phyloP scores from a whole-genome alignment of 1,284 basidiomycete genomes.

The Cutaneotrichosporon curvatum region DNA sequence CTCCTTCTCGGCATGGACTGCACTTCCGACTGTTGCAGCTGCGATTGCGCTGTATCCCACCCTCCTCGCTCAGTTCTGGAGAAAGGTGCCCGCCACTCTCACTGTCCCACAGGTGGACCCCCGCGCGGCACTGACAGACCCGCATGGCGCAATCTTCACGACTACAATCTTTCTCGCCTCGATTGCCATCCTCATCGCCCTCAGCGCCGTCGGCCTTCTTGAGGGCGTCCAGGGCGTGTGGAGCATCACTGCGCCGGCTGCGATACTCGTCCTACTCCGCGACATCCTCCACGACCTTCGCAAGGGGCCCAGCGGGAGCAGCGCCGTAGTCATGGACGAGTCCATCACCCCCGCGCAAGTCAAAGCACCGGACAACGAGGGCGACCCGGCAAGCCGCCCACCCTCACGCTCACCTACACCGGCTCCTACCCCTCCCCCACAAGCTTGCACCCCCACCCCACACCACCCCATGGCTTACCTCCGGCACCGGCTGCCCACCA shows the following conservation, averaged over 20 bases:
- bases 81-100: slow-evolving; percentile 2
- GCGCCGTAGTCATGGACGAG: neutral
- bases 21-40: slow-evolving; percentile 42
- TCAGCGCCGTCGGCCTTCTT: slow-evolving; percentile 50
- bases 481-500: slow-evolving; percentile 60
- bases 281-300: slow-evolving; percentile 58
- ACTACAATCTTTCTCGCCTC: slow-evolving; percentile 51
- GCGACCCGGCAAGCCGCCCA: slow-evolving; percentile 3
- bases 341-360: neutral
- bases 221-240: slow-evolving; percentile 62
- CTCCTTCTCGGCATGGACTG: slow-evolving; percentile 44
- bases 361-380: neutral
- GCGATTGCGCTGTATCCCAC: slow-evolving; percentile 42
- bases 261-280: slow-evolving; percentile 60
- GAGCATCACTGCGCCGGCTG: slow-evolving; percentile 77
- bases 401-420: slow-evolving; percentile 31
- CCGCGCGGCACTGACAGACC: slow-evolving; percentile 50
- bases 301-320: neutral
- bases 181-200: slow-evolving; percentile 55
- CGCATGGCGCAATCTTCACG: slow-evolving; percentile 51
- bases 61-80: slow-evolving; percentile 17
- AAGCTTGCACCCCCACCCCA: slow-evolving; percentile 1
- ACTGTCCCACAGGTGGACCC: slow-evolving; percentile 46
- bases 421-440: neutral
- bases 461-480: slow-evolving; percentile 18